Conservation (phyloP, 2,329 filamentous ascomycete genomes). For the Ophiosphaerella korrae region DNA sequence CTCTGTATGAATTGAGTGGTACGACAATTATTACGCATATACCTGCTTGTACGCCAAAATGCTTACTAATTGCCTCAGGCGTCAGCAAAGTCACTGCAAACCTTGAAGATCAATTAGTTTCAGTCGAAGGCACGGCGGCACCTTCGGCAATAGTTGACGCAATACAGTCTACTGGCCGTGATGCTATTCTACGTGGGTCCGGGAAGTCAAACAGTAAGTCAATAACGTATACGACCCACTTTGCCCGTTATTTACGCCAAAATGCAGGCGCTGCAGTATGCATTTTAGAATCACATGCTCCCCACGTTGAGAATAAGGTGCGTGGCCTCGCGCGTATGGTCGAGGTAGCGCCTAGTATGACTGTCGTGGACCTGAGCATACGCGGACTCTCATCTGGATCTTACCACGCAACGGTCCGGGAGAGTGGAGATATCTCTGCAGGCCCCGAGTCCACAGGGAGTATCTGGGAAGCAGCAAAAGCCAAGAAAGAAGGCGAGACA, state of each 20-base stretch:
- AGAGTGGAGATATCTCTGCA: constrained; percentile 82
- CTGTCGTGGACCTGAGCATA: constrained; percentile 85
- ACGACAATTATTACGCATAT: constrained; percentile 28
- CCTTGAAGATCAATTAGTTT: constrained; percentile 80
- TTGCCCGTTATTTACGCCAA: constrained; percentile 9
- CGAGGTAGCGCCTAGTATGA: constrained; percentile 77
- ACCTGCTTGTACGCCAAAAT: constrained; percentile 27
- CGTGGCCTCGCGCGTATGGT: constrained; percentile 92
- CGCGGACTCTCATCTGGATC: constrained; percentile 79
- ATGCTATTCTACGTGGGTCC: constrained; percentile 91
- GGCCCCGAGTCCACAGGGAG: constrained; percentile 83
- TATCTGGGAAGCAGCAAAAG: constrained; percentile 70
- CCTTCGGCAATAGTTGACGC: constrained; percentile 88
- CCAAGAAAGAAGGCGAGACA: constrained; percentile 51
- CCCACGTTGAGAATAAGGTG: constrained; percentile 68
- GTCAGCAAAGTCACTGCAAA: constrained; percentile 83
- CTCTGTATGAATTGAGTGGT: constrained; percentile 75
- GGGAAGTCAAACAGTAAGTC: constrained; percentile 80
- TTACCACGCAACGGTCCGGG: constrained; percentile 83
- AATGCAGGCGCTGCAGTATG: constrained; percentile 78
- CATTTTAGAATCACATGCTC: constrained; percentile 85
- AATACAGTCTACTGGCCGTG: constrained; percentile 86
- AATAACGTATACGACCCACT: neutral
- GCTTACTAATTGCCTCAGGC: constrained; percentile 56
- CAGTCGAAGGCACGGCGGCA: constrained; percentile 85